These are phyloP conservation scores for Penicillium occitanis DNA, from an alignment of 2,329 filamentous ascomycete genomes.

Conservation along the genomic window DNA sequence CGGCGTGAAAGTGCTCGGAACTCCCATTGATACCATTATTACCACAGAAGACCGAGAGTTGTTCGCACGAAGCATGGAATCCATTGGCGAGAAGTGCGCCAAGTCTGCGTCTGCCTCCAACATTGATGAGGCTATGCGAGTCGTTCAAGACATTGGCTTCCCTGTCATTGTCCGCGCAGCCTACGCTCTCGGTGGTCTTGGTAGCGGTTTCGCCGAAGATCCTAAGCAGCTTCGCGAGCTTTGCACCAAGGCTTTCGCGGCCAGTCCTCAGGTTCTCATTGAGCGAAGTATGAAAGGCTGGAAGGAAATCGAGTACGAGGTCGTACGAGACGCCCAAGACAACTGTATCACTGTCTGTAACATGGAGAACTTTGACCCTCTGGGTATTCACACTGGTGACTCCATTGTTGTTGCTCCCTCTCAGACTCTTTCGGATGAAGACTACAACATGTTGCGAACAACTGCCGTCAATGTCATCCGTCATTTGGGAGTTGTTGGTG, in stretches of 20 bases:
- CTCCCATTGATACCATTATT: conserved; percentile 96
- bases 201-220: conserved; percentile 92
- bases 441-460: conserved; percentile 98
- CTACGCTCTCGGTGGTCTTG: conserved; percentile 90
- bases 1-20: conserved; percentile 91
- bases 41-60: conserved; percentile 97
- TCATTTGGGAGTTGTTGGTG: conserved; percentile 93
- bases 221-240: conserved; percentile 78
- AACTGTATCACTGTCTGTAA: conserved; percentile 99
- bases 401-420: conserved; percentile 97
- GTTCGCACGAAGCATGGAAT: conserved; percentile 97
- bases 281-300: conserved; percentile 99
- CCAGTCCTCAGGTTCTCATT: conserved; percentile 92
- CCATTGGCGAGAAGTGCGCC: conserved; percentile 95
- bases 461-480: conserved; percentile 97
- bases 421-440: conserved; percentile 93
- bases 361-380: conserved; percentile 99
- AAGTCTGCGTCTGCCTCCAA: conserved; percentile 92
- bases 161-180: conserved; percentile 96
- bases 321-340: conserved; percentile 90
- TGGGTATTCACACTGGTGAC: conserved; percentile 96
- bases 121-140: conserved; percentile 82
- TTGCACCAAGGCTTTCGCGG: conserved; percentile 92
- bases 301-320: conserved; percentile 99
- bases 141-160: conserved; percentile 87